Evolutionary conservation across 768 basidiomycete species (phyloP).

Genomic region (Hygrocybe punicea): DNA sequence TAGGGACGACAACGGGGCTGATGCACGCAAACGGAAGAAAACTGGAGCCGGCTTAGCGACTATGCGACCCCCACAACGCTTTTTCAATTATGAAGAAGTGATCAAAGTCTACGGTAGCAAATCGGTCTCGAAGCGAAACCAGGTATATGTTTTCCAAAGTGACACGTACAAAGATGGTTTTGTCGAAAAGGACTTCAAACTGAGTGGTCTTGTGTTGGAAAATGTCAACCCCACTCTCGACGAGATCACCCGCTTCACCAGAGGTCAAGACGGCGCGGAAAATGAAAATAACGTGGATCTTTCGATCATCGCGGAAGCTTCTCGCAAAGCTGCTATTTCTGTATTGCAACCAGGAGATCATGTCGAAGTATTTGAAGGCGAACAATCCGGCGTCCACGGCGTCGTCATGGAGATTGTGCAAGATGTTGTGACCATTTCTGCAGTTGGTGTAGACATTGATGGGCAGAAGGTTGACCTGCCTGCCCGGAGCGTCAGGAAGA

Average conservation of each 20-base stretch:
- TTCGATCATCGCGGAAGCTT: constrained; percentile 88
- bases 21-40: constrained; percentile 80
- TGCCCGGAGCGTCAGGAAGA: constrained; percentile 85
- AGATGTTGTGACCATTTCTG: constrained; percentile 83
- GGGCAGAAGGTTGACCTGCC: constrained; percentile 84
- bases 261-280: constrained; percentile 61
- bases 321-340: constrained; percentile 84
- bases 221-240: constrained; percentile 94
- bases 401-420: constrained; percentile 84
- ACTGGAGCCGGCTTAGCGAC: constrained; percentile 43
- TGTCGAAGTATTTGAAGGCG: constrained; percentile 95
- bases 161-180: constrained; percentile 96
- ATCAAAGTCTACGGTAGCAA: constrained; percentile 80
- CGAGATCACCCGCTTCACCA: constrained; percentile 89
- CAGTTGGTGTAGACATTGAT: constrained; percentile 77
- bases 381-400: constrained; percentile 90
- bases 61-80: constrained; percentile 84
- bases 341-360: constrained; percentile 98
- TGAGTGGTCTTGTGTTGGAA: constrained; percentile 73
- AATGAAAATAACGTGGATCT: constrained; percentile 77
- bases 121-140: constrained; percentile 68
- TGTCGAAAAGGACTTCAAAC: constrained; percentile 91
- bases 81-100: constrained; percentile 94
- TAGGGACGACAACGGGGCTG: constrained; percentile 63
- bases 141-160: constrained; percentile 81